A percentile compares a stretch with the other conserved stretches of the same genome.
Conservation (phyloP, 352 stramenopile genomes). For the Globisporangium abappressorium region DNA sequence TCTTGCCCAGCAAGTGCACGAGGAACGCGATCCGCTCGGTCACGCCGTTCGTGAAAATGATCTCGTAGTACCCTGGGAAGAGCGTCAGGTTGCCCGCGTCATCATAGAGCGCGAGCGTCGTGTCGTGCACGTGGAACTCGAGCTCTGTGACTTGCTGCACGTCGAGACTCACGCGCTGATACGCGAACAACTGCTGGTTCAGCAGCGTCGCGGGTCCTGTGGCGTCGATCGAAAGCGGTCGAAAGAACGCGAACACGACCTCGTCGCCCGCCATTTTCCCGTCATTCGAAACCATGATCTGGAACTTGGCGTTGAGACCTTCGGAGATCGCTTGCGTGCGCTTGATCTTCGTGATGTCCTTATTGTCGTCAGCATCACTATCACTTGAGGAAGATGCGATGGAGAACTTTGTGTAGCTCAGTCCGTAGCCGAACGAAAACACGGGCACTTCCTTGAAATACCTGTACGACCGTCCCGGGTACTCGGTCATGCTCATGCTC, state of each 20-base stretch:
- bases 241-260: constrained; percentile 80
- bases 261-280: constrained; percentile 54
- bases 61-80: constrained; percentile 70
- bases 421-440: constrained; percentile 87
- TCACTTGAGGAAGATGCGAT: constrained; percentile 22
- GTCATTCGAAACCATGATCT: constrained; percentile 55
- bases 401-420: constrained; percentile 89
- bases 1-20: constrained; percentile 44
- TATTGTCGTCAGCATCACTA: neutral
- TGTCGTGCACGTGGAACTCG: constrained; percentile 39
- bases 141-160: constrained; percentile 35
- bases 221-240: constrained; percentile 49
- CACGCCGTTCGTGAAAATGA: constrained; percentile 74
- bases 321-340: constrained; percentile 32
- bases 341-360: constrained; percentile 10
- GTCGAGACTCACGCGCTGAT: constrained; percentile 49
- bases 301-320: constrained; percentile 39
- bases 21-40: constrained; percentile 63
- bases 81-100: constrained; percentile 47
- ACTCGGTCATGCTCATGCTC: constrained; percentile 90
- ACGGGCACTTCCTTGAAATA: constrained; percentile 90
- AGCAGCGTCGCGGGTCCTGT: constrained; percentile 57
- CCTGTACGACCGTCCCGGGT: constrained; percentile 88
- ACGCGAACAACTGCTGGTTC: constrained; percentile 79
- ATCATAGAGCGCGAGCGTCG: constrained; percentile 56